Evolutionary conservation across 768 basidiomycete genomes (phyloP).

Genomic region (Lactarius quietus): DNA sequence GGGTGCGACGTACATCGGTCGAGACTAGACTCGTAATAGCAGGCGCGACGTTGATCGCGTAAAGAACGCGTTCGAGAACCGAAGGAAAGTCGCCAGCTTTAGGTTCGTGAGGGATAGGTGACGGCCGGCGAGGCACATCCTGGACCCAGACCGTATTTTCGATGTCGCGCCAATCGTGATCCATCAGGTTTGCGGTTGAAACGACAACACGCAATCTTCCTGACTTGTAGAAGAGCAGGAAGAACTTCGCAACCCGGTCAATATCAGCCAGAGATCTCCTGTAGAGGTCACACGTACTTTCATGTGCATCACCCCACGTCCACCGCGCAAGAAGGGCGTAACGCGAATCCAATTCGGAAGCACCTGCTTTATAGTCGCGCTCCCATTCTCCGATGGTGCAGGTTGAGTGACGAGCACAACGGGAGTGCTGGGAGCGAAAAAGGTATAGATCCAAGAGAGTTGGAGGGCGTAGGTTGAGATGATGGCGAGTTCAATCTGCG

Average conservation of each 20-base stretch:
- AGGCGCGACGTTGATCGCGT: constrained; percentile 56
- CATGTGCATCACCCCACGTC: constrained; percentile 26
- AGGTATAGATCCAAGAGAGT: constrained; percentile 68
- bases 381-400: constrained; percentile 43
- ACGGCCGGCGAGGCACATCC: constrained; percentile 59
- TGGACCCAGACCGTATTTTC: constrained; percentile 90
- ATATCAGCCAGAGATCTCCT: background rate
- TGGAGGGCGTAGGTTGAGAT: constrained; percentile 71
- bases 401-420: constrained; percentile 76
- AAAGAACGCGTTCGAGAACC: constrained; percentile 53
- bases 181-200: constrained; percentile 83
- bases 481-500: constrained; percentile 70
- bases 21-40: constrained; percentile 53
- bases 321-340: constrained; percentile 25
- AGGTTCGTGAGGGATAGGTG: constrained; percentile 41
- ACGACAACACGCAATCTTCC: constrained; percentile 78
- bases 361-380: constrained; percentile 51
- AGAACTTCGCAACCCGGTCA: background rate
- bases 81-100: constrained; percentile 56
- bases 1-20: constrained; percentile 42
- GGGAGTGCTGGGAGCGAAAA: constrained; percentile 69
- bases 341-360: constrained; percentile 27
- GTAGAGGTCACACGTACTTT: constrained; percentile 11
- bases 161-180: constrained; percentile 82
- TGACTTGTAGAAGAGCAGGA: constrained; percentile 78